Evolutionary conservation across 23 red algal genomes (phyloP).

Genomic region (Gracilariopsis chorda): DNA sequence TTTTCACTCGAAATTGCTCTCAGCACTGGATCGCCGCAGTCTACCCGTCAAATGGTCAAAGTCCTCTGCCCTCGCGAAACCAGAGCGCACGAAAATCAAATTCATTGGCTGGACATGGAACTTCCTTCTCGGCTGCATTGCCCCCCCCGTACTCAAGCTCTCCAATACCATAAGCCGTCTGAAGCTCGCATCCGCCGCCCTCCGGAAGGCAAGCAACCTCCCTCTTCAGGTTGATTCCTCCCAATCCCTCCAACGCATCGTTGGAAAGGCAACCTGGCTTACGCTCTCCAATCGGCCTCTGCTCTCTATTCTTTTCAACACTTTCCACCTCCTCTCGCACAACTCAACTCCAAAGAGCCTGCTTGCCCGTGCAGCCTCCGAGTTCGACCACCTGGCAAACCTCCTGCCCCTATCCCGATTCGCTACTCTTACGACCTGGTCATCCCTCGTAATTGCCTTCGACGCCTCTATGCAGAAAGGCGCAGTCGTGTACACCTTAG

Average conservation of each 20-base stretch:
- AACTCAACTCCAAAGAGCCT: background rate
- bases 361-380: background rate
- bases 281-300: background rate
- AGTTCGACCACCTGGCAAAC: background rate
- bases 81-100: background rate
- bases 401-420: background rate
- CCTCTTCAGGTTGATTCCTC: background rate
- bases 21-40: background rate
- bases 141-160: background rate
- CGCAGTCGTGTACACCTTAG: background rate
- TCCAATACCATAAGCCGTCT: background rate
- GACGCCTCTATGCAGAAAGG: background rate
- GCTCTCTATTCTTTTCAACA: background rate
- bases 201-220: background rate
- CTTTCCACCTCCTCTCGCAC: background rate
- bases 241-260: background rate
- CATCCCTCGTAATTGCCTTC: background rate
- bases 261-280: background rate
- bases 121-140: background rate
- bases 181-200: background rate
- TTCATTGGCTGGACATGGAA: constrained; percentile 26
- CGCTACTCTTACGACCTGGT: background rate
- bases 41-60: constrained; percentile 10
- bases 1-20: background rate
- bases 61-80: background rate